Base-by-base conservation (phyloP, 495 filamentous ascomycete species). In the Podospora comata region DNA sequence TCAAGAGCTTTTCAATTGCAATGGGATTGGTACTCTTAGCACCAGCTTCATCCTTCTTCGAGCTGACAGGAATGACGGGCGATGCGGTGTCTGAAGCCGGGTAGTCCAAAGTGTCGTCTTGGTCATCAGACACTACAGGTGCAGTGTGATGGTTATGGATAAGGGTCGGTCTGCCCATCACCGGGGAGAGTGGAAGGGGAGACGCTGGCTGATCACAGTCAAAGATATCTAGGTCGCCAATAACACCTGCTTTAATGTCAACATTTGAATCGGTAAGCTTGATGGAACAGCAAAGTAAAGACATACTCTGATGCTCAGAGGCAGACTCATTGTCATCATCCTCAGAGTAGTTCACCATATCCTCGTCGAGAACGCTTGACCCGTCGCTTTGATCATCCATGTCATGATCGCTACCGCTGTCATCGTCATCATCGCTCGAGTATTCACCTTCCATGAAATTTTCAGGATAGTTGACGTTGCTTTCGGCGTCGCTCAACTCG, bases 361-460 rank as follows among this genome's bases (percentile, higher is more conserved):
- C 44, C 16, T 62, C 30, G 20, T 64, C 5, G 7, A 19, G 19
- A 26, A 34, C 53, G 16, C 54, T 23, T 48, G 39, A 48, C 9
- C 39, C 9, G 13, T 69, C 67, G 18, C 18, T 39, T 7, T 19
- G 11, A n/a, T 56, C 23, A 18, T 67, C 68, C 67, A 58, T 23
- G 18, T 57, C 69, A 16, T 76, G 75, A 0, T 70, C 75, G 55
- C 75, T 76, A 7, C 76, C 75, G 58, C 72, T 67, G 66, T 70
- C 74, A n/a, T 74, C 74, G n/a, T 73, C 39, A 16, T 48, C 5
- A 16, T 48, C 39, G 39, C 39, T 48, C 15, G 39, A 48, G 13
- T 11, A 48, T 13, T 48, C 39, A 48, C 39, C 15, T 5, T 48
- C 5, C 39, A 48, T 48, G 13, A 11, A 11, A 16, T 77, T 77